Conservation (phyloP, 2,329 filamentous ascomycete genomes). For the Lecanicillium sp. region DNA sequence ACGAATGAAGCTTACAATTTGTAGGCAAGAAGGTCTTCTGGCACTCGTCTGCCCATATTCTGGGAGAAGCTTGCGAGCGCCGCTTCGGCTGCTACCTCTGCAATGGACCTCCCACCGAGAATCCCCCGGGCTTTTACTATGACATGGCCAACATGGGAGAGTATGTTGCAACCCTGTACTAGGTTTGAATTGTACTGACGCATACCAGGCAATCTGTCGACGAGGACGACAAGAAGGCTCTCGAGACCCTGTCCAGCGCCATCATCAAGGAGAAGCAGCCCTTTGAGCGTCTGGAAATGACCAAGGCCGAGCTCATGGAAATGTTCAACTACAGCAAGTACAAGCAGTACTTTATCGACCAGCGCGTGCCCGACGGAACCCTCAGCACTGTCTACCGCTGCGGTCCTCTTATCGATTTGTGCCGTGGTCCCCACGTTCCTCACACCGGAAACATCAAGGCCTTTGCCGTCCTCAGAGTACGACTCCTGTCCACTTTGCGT, state of each 20-base stretch:
- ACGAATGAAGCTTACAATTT: too few relatives aligned
- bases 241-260: constrained; percentile 72
- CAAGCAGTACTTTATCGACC: constrained; percentile 90
- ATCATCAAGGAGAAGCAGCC: constrained; percentile 96
- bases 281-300: constrained; percentile 82
- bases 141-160: constrained; percentile 66
- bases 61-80: constrained; percentile 90
- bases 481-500: neutral
- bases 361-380: constrained; percentile 66
- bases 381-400: constrained; percentile 92
- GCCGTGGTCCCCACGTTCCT: constrained; percentile 88
- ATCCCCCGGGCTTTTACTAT: constrained; percentile 80
- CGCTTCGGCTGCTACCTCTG: constrained; percentile 87
- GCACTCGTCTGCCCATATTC: constrained; percentile 91
- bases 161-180: constrained; percentile 16
- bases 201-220: constrained; percentile 64
- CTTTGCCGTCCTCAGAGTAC: constrained; percentile 79
- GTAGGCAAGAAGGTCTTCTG: constrained; percentile 89
- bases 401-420: constrained; percentile 90
- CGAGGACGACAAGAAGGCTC: constrained; percentile 73
- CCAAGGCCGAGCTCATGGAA: constrained; percentile 84
- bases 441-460: constrained; percentile 88
- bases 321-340: constrained; percentile 98
- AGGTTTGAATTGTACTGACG: constrained; percentile 12
- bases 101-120: constrained; percentile 84